Evolutionary conservation across 257 asterid species (phyloP), one percentile per base, ranked within the genome.

Genomic region (Penstemon newberryi): DNA sequence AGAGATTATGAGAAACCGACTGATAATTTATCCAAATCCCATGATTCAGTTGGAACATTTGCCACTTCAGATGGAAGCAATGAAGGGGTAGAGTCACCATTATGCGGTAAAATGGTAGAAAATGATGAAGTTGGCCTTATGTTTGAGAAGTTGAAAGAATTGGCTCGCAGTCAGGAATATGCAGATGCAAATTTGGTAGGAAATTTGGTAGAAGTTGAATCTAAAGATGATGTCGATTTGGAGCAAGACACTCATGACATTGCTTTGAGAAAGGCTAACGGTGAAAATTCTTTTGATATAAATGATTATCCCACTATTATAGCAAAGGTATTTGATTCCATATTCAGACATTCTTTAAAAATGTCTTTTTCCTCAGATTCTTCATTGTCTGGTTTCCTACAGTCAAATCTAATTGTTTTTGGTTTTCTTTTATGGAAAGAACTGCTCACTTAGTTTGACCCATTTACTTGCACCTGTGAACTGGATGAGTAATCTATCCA

Each of bases 81-180:
- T 58, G 82, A 42, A 76, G 45, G 40, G 69, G 67, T 19, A 40
- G 80, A 81, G 57, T 60, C 75, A 68, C 45, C 75, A 11, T 19
- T 49, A 18, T 44, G 59, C 77, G 65, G 73, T 71, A 73, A 66
- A 60, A 72, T 18, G 73, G 67, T 67, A 43, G 70, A 73, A 46
- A 47, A 40, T 67, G 80, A 72, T 5, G 94, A 83, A 56, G 76
- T 79, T 71, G 82, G 80, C 42, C 75, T 80, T 51, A 80, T 86
- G 37, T 72, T 62, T 81, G 56, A 49, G 88, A 81, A 92, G 60
- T 71, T 89, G 70, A 81, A 81, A 80, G 89, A 89, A 68, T 54
- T 89, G 81, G 78, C 80, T 60, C 60, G 58, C 54, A 60, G 51
- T 37, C 36, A 56, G 45, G 81, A 61, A 55, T 18, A 3, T 33